Base-by-base conservation (phyloP, 169 alveolate species). In the Plasmodium gaboni region DNA sequence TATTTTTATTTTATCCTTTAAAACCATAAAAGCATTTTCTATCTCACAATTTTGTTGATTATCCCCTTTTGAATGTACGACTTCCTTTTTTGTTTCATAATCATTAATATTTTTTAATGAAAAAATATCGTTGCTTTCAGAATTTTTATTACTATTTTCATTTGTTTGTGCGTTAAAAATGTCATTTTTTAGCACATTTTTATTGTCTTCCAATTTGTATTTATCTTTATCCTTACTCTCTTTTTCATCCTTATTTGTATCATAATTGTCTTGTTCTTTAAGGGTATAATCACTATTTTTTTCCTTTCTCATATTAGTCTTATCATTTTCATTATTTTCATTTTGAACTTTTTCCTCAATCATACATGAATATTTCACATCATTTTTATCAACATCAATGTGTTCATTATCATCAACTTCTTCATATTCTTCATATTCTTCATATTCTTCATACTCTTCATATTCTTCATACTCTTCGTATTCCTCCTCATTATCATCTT, bases 21-120 rank as follows among this genome's bases (percentile, higher is more conserved):
- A 19, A 57, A 67, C 26, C 51, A 42, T 50, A 42, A 83, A 70
- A 48, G 57, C 26, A 38, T 83, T 22, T 53, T 32, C 76, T 17
- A 10, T 42, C 6, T 17, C 9, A 19, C 60, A 53, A 10, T 22
- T 38, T 44, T 19, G 69, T 50, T n/a, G 63, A 51, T 60, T 46
- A n/a, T 48, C 32, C 46, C 19, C 80, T 8, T 32, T 32, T 32
- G 44, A 32, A 32, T 32, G 44, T 32, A 32, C 44, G 0, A 5
- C 44, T 32, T 76, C 26, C 15, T 9, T 46, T 19, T 15, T 74
- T 19, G 8, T 19, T 68, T 24, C 28, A 17, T n/a, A 3, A 24
- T 46, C 76, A 19, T 61, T 67, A 1, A 15, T 38, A 13, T 46
- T 53, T 26, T 42, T 9, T 15, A 32, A 32, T 32, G 44, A 32